These are phyloP conservation scores for Salix exigua DNA, from an alignment of 345 rosid species.

Conservation along the genomic window DNA sequence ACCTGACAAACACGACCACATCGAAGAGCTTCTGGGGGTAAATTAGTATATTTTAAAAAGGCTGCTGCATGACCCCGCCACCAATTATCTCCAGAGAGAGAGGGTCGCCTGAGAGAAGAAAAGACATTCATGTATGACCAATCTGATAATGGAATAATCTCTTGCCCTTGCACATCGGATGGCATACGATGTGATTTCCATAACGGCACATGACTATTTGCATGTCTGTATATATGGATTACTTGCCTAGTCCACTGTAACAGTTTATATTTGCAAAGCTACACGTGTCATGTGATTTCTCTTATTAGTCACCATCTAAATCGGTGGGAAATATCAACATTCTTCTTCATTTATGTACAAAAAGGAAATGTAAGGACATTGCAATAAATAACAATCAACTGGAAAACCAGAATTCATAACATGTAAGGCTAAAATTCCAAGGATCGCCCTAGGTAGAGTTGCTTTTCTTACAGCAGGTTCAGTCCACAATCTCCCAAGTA, in stretches of 20 bases:
- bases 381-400: not conserved
- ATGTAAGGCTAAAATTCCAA: not conserved
- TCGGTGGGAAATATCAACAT: not conserved
- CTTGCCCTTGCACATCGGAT: not conserved
- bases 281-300: not conserved
- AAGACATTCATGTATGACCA: not conserved
- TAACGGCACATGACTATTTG: not conserved
- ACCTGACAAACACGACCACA: slow-evolving; percentile 78
- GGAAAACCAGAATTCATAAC: not conserved
- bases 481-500: not conserved
- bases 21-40: slow-evolving; percentile 62
- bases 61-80: slow-evolving; percentile 98
- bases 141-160: not conserved
- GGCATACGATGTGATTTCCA: not conserved
- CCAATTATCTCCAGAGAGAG: slow-evolving; percentile 86
- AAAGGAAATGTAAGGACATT: not conserved
- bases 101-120: slow-evolving; percentile 55
- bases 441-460: not conserved
- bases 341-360: not conserved
- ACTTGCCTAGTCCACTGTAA: not conserved
- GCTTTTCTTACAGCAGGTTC: not conserved
- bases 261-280: not conserved
- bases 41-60: slow-evolving; percentile 59
- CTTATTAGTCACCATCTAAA: not conserved
- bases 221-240: not conserved